These are phyloP conservation scores for Colletotrichum sp. DNA, from an alignment of 2,329 filamentous ascomycete species.

Conservation along the genomic window DNA sequence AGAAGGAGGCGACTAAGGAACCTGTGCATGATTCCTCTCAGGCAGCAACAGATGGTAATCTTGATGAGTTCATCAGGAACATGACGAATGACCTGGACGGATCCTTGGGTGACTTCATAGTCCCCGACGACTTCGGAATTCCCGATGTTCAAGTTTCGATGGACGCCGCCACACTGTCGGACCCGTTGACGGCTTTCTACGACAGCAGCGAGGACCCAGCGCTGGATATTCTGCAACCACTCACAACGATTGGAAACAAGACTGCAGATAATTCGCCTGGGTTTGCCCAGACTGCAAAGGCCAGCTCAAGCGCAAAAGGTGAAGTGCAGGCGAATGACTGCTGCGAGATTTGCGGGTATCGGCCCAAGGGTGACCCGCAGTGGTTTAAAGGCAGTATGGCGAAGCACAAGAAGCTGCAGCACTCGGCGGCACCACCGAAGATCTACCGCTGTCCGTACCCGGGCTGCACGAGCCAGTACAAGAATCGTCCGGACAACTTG, in stretches of 20 bases:
- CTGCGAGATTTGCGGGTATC: slow-evolving; percentile 60
- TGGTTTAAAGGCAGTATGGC: slow-evolving; percentile 66
- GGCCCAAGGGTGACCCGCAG: slow-evolving; percentile 60
- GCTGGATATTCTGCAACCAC: background rate
- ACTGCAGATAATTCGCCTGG: background rate
- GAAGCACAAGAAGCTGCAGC: slow-evolving; percentile 62
- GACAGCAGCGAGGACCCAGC: background rate
- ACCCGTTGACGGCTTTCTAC: background rate
- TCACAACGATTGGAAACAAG: background rate
- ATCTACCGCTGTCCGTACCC: slow-evolving; percentile 60
- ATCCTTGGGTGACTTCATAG: background rate
- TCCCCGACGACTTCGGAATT: background rate
- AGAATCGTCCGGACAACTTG: slow-evolving; percentile 61
- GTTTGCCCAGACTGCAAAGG: background rate
- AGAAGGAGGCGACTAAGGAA: background rate
- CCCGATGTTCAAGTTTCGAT: background rate
- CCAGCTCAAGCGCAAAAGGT: slow-evolving; percentile 31
- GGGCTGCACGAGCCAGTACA: slow-evolving; percentile 60
- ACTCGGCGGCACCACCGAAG: slow-evolving; percentile 51
- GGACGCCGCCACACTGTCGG: background rate
- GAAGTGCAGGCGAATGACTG: slow-evolving; percentile 50
- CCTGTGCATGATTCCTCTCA: background rate
- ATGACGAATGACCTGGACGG: slow-evolving; percentile 6
- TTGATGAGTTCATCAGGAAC: slow-evolving; percentile 19
- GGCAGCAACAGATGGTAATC: background rate